phyloP scores from a whole-genome alignment of 2,329 filamentous ascomycete species.

The Aspergillus bombycis region DNA sequence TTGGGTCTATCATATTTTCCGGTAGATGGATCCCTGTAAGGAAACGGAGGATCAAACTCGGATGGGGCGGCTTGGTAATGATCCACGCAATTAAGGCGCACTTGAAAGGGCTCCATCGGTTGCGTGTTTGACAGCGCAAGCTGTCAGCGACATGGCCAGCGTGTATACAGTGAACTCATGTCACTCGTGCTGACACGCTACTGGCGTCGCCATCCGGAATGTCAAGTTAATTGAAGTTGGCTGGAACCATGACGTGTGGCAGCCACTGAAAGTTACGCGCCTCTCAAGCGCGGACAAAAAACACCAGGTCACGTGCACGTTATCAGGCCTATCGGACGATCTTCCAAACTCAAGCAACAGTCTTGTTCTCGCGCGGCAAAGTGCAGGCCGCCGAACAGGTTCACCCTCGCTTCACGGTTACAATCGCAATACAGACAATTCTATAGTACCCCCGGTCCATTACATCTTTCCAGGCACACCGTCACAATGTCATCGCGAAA shows the following conservation, averaged over 20 bases:
- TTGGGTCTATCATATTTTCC: slow-evolving; percentile 67
- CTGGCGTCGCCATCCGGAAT: neutral
- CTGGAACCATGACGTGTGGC: slow-evolving; percentile 15
- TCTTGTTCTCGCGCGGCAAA: neutral
- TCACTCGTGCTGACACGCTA: slow-evolving; percentile 1
- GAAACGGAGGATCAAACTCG: slow-evolving; percentile 77
- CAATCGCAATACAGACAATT: neutral
- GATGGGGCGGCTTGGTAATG: slow-evolving; percentile 84
- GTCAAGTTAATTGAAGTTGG: neutral
- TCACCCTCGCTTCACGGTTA: neutral
- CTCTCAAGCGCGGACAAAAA: slow-evolving; percentile 23
- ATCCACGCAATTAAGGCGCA: slow-evolving; percentile 94
- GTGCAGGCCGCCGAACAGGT: neutral
- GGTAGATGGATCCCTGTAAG: slow-evolving; percentile 63
- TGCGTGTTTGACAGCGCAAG: slow-evolving; percentile 21
- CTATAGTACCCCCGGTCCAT: neutral
- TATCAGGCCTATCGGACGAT: slow-evolving; percentile 10
- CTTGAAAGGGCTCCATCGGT: slow-evolving; percentile 75
- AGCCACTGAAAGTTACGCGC: slow-evolving; percentile 19
- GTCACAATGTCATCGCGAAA: slow-evolving; percentile 48
- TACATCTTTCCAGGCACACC: neutral
- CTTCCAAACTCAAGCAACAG: slow-evolving; percentile 7
- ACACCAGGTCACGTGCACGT: slow-evolving; percentile 35
- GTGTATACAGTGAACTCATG: slow-evolving; percentile 10
- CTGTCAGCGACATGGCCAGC: slow-evolving; percentile 30